phyloP scores from a whole-genome alignment of 495 filamentous ascomycete species.

The Podospora pseudocomata region DNA sequence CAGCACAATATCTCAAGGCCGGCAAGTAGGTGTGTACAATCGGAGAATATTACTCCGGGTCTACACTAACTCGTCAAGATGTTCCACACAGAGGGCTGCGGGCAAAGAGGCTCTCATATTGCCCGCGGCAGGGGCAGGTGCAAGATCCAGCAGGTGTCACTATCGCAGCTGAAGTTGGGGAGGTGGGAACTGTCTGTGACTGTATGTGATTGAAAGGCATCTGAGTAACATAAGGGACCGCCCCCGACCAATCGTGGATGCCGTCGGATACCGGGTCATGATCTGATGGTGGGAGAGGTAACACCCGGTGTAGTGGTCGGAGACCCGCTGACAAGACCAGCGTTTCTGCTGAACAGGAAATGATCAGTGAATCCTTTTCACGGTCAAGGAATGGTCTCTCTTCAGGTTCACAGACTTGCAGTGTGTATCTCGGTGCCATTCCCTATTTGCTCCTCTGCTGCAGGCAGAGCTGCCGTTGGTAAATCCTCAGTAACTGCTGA shows the following conservation, averaged over 20 bases:
- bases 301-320: slow-evolving; percentile 2
- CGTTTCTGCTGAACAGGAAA: not conserved
- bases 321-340: not conserved
- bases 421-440: not conserved
- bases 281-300: not conserved
- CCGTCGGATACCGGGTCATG: not conserved
- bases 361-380: slow-evolving; percentile 3
- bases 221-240: not conserved
- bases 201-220: not conserved
- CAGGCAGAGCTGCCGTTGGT: not conserved
- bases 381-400: not conserved
- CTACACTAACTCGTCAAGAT: too few relatives aligned
- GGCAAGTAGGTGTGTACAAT: too few relatives aligned
- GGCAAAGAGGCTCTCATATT: not conserved
- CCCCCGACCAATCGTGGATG: not conserved
- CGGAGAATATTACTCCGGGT: too few relatives aligned
- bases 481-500: not conserved
- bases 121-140: not conserved
- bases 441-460: not conserved
- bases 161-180: not conserved
- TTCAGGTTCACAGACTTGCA: not conserved
- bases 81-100: not conserved
- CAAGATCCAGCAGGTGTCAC: not conserved
- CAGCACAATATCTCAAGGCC: too few relatives aligned
- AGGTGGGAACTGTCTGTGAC: not conserved